A percentile compares a stretch with the other conserved stretches of the same genome.
Evolutionary conservation across 2,329 filamentous ascomycete genomes (phyloP).

Genomic region (Aaosphaeria pasadenensis): DNA sequence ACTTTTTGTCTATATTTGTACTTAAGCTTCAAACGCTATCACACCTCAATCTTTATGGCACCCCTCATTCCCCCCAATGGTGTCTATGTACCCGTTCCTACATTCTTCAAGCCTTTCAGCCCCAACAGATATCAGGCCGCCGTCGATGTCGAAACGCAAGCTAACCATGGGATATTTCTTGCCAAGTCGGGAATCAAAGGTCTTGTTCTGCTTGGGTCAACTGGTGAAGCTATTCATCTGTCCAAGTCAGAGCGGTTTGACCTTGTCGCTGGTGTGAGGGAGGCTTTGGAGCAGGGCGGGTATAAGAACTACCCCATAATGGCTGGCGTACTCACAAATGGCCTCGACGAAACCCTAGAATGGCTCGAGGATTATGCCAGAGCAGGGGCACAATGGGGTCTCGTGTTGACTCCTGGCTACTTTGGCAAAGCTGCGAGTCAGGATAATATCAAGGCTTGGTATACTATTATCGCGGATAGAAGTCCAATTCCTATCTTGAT

Average conservation of each 20-base stretch:
- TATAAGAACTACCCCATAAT: conserved; percentile 60
- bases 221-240: conserved; percentile 63
- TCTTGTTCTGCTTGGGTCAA: conserved; percentile 61
- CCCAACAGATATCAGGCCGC: conserved; percentile 48
- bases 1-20: too few relatives aligned
- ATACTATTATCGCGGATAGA: conserved; percentile 57
- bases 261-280: conserved; percentile 55
- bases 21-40: too few relatives aligned
- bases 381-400: conserved; percentile 59
- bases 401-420: conserved; percentile 64
- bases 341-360: conserved; percentile 59
- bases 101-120: conserved; percentile 58
- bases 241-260: conserved; percentile 55
- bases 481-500: conserved; percentile 61
- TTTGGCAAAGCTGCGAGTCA: conserved; percentile 60
- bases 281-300: conserved; percentile 54
- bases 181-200: conserved; percentile 59
- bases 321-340: conserved; percentile 60
- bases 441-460: conserved; percentile 61
- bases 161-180: conserved; percentile 58
- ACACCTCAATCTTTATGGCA: too few relatives aligned
- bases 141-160: conserved; percentile 58
- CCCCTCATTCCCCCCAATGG: conserved; percentile 29
- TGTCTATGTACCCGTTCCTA: conserved; percentile 51
- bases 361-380: conserved; percentile 55